Percentiles rank a stretch among this genome's conserved stretches.
These are phyloP conservation scores for Sporopachydermia quercuum DNA, from an alignment of 805 yeast species.

Conservation along the genomic window DNA sequence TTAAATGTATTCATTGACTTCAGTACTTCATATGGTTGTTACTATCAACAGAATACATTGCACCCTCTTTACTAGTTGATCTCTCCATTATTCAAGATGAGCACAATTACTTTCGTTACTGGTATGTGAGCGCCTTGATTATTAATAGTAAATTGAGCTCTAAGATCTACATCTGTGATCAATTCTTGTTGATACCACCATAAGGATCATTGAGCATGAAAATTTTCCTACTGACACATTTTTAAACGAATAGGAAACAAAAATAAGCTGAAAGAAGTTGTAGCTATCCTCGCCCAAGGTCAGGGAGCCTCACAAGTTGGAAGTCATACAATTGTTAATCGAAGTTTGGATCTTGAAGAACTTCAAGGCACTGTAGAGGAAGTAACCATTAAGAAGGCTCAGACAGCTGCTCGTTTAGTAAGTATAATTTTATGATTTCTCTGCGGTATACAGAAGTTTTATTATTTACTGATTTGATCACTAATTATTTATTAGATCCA, in stretches of 20 bases:
- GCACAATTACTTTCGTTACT: conserved; percentile 1
- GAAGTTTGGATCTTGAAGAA: conserved; percentile 72
- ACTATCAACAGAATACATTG: no score
- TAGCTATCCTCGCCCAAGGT: conserved; percentile 45
- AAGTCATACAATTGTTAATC: conserved; percentile 37
- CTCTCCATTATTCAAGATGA: not conserved
- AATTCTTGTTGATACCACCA: no score
- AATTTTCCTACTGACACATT: no score
- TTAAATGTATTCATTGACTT: no score
- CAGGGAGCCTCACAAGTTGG: conserved; percentile 27
- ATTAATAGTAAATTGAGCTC: no score
- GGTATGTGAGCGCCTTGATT: no score
- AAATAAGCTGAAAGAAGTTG: conserved; percentile 77
- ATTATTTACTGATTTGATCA: not conserved
- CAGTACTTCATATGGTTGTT: no score
- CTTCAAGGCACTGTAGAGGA: conserved; percentile 78
- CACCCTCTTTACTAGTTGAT: no score
- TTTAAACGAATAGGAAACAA: conserved; percentile 89
- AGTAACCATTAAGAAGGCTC: conserved; percentile 69
- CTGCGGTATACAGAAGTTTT: not conserved
- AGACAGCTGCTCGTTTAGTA: conserved; percentile 47
- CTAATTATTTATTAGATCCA: conserved; percentile 17
- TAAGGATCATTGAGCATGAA: no score
- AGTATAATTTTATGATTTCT: conserved; percentile 6
- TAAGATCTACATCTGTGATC: no score